These are phyloP conservation scores for Pluteus cervinus DNA, from an alignment of 768 basidiomycete species.

Conservation along the genomic window DNA sequence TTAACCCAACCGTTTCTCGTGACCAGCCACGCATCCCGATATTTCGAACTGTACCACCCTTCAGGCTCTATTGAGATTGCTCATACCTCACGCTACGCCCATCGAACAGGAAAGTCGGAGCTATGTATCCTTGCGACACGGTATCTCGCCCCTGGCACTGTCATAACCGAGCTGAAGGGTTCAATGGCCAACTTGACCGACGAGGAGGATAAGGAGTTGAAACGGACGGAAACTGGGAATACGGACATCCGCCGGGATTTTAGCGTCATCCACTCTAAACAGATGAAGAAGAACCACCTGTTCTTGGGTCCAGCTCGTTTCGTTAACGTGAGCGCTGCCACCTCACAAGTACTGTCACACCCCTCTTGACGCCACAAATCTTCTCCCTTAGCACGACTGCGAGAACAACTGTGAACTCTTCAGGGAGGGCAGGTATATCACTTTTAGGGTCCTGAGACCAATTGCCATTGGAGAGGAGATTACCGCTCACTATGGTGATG, in stretches of 20 bases:
- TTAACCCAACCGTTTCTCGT: constrained; percentile 16
- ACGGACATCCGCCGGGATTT: constrained; percentile 81
- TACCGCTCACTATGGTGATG: constrained; percentile 86
- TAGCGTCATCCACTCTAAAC: constrained; percentile 86
- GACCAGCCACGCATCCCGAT: constrained; percentile 77
- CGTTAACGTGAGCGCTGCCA: constrained; percentile 65
- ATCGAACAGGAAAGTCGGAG: constrained; percentile 84
- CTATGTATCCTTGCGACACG: constrained; percentile 84
- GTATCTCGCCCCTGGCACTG: constrained; percentile 55
- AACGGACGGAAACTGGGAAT: constrained; percentile 72
- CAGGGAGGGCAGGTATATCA: constrained; percentile 85
- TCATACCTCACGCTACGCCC: constrained; percentile 82
- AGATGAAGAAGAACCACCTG: constrained; percentile 88
- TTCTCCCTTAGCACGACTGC: constrained; percentile 68
- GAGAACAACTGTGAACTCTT: constrained; percentile 86
- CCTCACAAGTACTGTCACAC: constrained; percentile 15
- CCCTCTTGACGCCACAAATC: constrained; percentile 12
- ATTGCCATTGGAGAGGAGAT: constrained; percentile 82
- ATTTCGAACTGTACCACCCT: constrained; percentile 83
- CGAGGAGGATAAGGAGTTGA: constrained; percentile 81
- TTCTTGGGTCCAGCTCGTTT: constrained; percentile 90
- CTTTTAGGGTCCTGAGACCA: constrained; percentile 75
- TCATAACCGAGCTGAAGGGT: constrained; percentile 83
- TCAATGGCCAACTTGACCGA: constrained; percentile 87
- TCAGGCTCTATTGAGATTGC: constrained; percentile 82